Percentiles rank a stretch among this genome's conserved stretches.
Conservation (phyloP, 176 grass and related monocot genomes). For the Triticum monococcum region DNA sequence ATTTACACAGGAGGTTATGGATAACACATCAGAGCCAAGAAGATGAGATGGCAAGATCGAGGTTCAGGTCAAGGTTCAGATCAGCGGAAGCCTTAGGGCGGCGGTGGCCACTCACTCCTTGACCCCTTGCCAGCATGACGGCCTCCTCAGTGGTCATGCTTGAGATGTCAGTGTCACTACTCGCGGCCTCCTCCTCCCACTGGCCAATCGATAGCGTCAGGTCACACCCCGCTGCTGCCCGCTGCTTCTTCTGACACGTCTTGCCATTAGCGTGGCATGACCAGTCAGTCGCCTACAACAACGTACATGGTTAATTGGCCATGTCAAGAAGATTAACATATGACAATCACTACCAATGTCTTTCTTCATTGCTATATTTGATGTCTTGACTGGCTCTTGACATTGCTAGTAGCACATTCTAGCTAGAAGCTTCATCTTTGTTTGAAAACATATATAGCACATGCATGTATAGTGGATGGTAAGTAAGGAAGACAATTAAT, state of each 20-base stretch:
- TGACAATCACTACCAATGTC: too few species aligned
- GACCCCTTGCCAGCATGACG: neutral
- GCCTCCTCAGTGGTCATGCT: constrained; percentile 48
- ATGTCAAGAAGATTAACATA: neutral
- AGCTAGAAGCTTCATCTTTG: constrained; percentile 17
- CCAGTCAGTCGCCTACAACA: constrained; percentile 12
- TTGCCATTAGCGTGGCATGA: neutral
- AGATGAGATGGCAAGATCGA: constrained; percentile 63
- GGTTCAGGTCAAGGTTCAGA: constrained; percentile 36
- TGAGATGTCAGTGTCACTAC: constrained; percentile 30
- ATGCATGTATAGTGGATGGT: neutral
- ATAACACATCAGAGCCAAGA: constrained; percentile 46
- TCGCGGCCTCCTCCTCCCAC: constrained; percentile 5
- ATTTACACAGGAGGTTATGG: neutral
- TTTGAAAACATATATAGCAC: too few species aligned
- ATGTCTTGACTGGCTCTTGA: too few species aligned
- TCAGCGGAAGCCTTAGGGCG: neutral
- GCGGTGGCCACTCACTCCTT: neutral
- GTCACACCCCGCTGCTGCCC: neutral
- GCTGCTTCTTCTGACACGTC: neutral
- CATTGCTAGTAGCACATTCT: too few species aligned
- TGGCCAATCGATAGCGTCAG: constrained; percentile 39
- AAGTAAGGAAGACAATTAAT: neutral
- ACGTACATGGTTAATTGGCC: neutral
- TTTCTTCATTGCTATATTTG: neutral